A percentile compares a stretch with the other conserved stretches of the same genome.
These are phyloP conservation scores for Capronia epimyces DNA, from an alignment of 2,329 filamentous ascomycete genomes.

Conservation along the genomic window DNA sequence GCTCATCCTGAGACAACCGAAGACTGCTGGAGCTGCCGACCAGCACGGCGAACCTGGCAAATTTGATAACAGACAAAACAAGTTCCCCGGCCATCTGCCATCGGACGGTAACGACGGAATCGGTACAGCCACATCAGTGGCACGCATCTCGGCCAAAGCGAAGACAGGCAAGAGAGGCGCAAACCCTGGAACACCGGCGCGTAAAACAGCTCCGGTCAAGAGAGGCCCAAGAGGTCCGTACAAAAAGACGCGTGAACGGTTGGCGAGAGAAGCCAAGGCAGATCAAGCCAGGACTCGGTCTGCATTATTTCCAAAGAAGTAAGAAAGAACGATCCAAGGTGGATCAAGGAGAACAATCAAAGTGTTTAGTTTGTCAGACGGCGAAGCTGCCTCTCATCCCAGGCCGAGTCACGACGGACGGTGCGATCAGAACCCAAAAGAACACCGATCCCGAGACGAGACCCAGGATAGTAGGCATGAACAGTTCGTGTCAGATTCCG, in stretches of 20 bases:
- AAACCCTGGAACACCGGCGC: background rate
- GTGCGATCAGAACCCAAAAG: no score
- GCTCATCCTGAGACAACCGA: background rate
- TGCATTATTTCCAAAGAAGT: background rate
- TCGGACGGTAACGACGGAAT: no score
- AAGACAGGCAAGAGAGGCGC: background rate
- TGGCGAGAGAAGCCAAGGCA: background rate
- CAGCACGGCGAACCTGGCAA: background rate
- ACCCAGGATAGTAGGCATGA: no score
- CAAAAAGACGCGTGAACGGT: constrained; percentile 7
- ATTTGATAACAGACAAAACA: background rate
- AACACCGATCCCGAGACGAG: no score
- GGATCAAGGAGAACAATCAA: no score
- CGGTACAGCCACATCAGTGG: background rate
- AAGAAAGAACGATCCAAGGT: no score
- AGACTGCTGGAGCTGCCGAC: background rate
- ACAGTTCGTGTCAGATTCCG: no score
- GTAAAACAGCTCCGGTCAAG: background rate
- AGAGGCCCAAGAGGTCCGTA: constrained; percentile 11
- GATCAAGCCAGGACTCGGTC: background rate
- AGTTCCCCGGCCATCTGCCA: no score
- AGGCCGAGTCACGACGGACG: no score
- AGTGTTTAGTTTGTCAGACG: no score
- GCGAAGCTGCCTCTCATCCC: no score
- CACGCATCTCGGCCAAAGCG: background rate